Percentiles rank a stretch among this genome's conserved stretches.
Evolutionary conservation across 306 rosid species (phyloP).

Genomic region (Trifolium repens): DNA sequence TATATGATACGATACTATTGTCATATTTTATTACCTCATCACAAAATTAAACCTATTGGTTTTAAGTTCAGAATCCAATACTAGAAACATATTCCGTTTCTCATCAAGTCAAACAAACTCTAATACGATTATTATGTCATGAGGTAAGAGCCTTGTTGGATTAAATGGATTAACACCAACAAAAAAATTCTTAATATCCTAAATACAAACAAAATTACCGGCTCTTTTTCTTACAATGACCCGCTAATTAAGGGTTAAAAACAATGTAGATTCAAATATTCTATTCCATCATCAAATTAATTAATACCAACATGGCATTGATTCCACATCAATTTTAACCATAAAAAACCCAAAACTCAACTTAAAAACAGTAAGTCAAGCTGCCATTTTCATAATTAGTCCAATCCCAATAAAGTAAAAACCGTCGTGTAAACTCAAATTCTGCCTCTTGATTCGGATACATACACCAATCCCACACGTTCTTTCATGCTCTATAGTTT

Average conservation of each 20-base stretch:
- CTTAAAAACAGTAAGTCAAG: constrained; percentile 38
- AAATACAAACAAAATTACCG: not conserved
- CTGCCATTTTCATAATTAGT: constrained; percentile 40
- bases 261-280: not conserved
- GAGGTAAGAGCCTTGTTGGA: too few species aligned
- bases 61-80: too few species aligned
- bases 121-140: too few species aligned
- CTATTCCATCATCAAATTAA: not conserved
- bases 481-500: constrained; percentile 25
- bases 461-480: constrained; percentile 38
- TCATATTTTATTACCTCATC: too few species aligned
- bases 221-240: not conserved
- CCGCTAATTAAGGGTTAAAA: not conserved
- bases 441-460: constrained; percentile 31
- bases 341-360: constrained; percentile 16
- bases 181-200: too few species aligned
- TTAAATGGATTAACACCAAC: too few species aligned
- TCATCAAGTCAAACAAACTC: too few species aligned
- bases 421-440: constrained; percentile 16
- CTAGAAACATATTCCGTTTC: too few species aligned
- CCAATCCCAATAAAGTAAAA: constrained; percentile 28
- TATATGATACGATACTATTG: too few species aligned
- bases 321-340: constrained; percentile 14
- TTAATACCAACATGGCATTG: constrained; percentile 45
- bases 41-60: too few species aligned